Evolutionary conservation across 1,139 yeast species (phyloP), one percentile per base, ranked within the genome.

Genomic region (Hyphopichia pseudoburtonii): DNA sequence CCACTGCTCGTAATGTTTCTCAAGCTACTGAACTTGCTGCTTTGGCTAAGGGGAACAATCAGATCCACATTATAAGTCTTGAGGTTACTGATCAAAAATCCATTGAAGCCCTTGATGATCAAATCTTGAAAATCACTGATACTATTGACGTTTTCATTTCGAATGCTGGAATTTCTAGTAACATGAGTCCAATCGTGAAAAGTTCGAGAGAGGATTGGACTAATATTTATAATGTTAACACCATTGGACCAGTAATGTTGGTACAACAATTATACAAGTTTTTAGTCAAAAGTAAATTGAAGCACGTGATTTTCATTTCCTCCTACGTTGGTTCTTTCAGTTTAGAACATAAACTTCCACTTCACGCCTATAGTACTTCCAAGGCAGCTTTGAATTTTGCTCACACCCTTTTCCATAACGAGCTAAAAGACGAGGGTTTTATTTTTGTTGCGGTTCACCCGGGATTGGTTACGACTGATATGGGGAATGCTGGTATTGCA

Each of bases 401-500:
- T 6, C 50, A 49, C 7, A 52, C 46, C 23, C 44, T 42, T 21
- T 38, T 62, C 21, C 46, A 54, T 17, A 32, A 41, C 28, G 66
- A 62, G 28, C 38, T 57, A 33, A 38, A 31, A 8, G 36, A 36
- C 5, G 57, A 60, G 32, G 49, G 46, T 2, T 60, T 54, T 43
- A 52, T 41, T 10, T 53, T 59, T 22, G 37, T 60, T 6, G 42
- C 60, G 9, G 40, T 61, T 26, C 57, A 57, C 27, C 71, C 72
- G 10, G 71, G 71, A 3, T 31, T 52, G 28, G 64, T 56, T n/a
- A 38, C 46, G 14, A 61, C 62, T 26, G 66, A 61, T 36, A 51
- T 52, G 44, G 50, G 51, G n/a, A n/a, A n/a, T n/a, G n/a, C n/a
- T n/a, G n/a, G n/a, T n/a, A n/a, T n/a, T n/a, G n/a, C n/a, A n/a